Evolutionary conservation across 2,329 filamentous ascomycete genomes (phyloP), one percentile per base, ranked within the genome.

Genomic region (Venturia pyrina): DNA sequence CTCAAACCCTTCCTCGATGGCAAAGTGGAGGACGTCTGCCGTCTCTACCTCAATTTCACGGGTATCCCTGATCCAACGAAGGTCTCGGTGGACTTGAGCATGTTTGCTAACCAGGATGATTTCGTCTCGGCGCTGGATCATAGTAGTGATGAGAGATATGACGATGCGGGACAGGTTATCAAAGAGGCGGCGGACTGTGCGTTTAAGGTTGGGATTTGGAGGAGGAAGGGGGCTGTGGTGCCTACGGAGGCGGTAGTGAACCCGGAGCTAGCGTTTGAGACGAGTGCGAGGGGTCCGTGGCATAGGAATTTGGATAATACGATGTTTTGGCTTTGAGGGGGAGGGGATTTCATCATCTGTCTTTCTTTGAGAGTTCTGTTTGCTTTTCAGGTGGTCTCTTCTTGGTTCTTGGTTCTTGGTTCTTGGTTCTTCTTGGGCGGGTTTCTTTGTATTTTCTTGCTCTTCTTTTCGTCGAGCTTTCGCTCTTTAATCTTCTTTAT

Each of bases 1-100:
- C 66, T 76, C 3, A 50, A 50, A 50, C n/a, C 46, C n/a, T 50
- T 50, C 46, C 46, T 50, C 21, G 46, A 50, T 24, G 46, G 46
- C 46, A n/a, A 48, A n/a, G 17, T 48, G 4, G 17, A n/a, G 17
- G 19, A n/a, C 19, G 67, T 70, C 1, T 61, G 67, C 11, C 70
- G 7, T 32, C 17, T 46, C 8, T 50, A 50, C 46, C 3, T 50
- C 8, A 11, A 50, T 24, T 50, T 50, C n/a, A 7, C 46, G n/a
- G n/a, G n/a, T 10, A 13, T 15, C 5, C 17, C 17, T 5, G n/a
- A 24, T 24, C 5, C n/a, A 10, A 10, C 46, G 1, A 50, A 50
- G n/a, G 46, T 11, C 11, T 40, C 37, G 37, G 37, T 40, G 37
- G 44, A 48, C 19, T 5, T n/a, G 19, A 48, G 19, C 17, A 19